Evolutionary conservation across 2,329 filamentous ascomycete genomes (phyloP).

Genomic region (Calonectria pseudoreteaudii): DNA sequence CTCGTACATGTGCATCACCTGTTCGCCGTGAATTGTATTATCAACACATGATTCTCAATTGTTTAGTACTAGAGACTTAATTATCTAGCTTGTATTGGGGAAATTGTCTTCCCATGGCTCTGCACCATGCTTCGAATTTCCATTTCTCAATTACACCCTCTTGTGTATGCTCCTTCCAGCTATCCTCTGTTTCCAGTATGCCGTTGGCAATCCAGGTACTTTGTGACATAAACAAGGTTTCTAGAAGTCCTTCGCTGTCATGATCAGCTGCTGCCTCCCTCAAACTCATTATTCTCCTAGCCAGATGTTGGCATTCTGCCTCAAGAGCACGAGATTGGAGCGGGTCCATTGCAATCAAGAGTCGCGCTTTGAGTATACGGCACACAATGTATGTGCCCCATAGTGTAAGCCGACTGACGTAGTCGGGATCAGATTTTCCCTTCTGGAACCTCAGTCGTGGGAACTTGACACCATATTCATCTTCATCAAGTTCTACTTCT

Average conservation of each 20-base stretch:
- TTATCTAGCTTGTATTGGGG: not conserved
- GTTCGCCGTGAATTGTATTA: not conserved
- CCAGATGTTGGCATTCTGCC: conserved; percentile 18
- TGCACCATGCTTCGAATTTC: conserved; percentile 25
- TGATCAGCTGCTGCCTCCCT: not conserved
- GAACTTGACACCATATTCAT: conserved; percentile 14
- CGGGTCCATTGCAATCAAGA: conserved; percentile 12
- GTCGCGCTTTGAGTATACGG: conserved; percentile 22
- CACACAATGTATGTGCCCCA: conserved; percentile 24
- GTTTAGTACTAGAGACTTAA: no score
- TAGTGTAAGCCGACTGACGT: conserved; percentile 5
- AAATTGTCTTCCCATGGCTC: conserved; percentile 15
- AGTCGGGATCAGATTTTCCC: not conserved
- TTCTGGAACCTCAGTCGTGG: not conserved
- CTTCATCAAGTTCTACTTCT: not conserved
- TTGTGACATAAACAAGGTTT: conserved; percentile 18
- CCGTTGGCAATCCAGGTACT: conserved; percentile 25
- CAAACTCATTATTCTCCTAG: conserved; percentile 5
- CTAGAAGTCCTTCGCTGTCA: not conserved
- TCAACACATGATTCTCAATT: not conserved
- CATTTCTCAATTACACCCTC: conserved; percentile 20
- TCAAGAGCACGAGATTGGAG: conserved; percentile 4
- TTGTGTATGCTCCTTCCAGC: not conserved
- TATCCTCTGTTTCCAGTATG: conserved; percentile 5
- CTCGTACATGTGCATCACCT: not conserved